Base-by-base conservation (phyloP, 1,284 basidiomycete genomes). In the Cryptococcus hybrid region DNA sequence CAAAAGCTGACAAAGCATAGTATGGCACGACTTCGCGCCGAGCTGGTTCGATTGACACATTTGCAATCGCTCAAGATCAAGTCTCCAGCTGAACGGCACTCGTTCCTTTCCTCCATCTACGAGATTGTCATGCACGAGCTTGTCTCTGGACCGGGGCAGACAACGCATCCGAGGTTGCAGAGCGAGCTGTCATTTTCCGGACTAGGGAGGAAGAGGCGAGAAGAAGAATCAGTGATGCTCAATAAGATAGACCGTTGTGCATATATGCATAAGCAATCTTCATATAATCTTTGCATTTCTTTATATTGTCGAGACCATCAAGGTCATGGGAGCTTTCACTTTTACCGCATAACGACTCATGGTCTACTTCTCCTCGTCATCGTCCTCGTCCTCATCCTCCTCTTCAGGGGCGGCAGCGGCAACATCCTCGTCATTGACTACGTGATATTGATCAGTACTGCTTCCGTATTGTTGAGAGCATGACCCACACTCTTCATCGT, bases 11-110 rank as follows among this genome's bases (percentile, higher is more conserved):
- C 54, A 24, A 15, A 24, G 30, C 7, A 11, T 44, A 96, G 93
- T 69, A 80, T 94, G 57, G 80, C 87, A n/a, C 87, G 91, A n/a
- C 75, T 96, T 52, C 85, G 92, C 43, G 85, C 87, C 66, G 92
- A 95, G 74, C 74, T 95, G n/a, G 82, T 85, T 48, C 88, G 88
- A 62, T 80, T 95, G n/a, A 84, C 93, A 58, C 75, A 82, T 39
- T 81, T 82, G 24, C 90, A 94, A 71, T 84, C 88, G 3, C 81
- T 83, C 50, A 88, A 86, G 63, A 83, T 87, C 53, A 81, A 80
- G 30, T 87, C 60, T 13, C 40, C 51, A 3, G 56, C 84, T 1
- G 81, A 85, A 44, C 85, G 82, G 66, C 86, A 86, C 7, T 87
- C 85, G 1, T 86, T 87, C 57, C 83, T 88, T 57, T 86, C 86